These are phyloP conservation scores for Filosporella fistucella DNA, from an alignment of 495 filamentous ascomycete genomes.

Conservation along the genomic window DNA sequence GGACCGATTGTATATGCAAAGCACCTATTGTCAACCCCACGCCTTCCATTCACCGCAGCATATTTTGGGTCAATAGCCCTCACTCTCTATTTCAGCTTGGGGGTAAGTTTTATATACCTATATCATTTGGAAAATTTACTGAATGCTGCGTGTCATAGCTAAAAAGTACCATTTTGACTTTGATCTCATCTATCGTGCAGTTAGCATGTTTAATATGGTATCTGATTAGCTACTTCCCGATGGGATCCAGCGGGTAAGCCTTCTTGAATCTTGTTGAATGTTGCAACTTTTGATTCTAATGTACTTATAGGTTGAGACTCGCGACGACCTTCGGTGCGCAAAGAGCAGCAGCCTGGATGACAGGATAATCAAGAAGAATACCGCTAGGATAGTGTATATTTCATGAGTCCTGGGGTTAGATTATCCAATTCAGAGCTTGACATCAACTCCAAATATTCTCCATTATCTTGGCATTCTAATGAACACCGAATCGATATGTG, in stretches of 20 bases:
- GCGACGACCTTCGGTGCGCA: constrained; percentile 81
- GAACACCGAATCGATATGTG: too few species aligned
- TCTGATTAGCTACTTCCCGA: constrained; percentile 95
- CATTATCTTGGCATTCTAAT: too few species aligned
- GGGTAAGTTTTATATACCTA: constrained; percentile 55
- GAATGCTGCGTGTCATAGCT: constrained; percentile 46
- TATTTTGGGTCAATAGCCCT: constrained; percentile 94
- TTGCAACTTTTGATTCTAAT: too few species aligned
- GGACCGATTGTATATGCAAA: constrained; percentile 76
- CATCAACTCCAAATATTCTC: too few species aligned
- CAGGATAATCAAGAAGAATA: constrained; percentile 42
- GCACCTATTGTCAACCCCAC: constrained; percentile 79
- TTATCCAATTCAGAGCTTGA: too few species aligned
- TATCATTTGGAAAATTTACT: neutral
- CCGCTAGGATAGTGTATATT: too few species aligned
- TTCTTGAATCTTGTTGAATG: too few species aligned
- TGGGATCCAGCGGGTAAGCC: too few species aligned
- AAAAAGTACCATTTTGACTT: constrained; percentile 72
- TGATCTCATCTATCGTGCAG: constrained; percentile 79
- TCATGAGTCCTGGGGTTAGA: too few species aligned
- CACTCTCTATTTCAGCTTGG: constrained; percentile 87
- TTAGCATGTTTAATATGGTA: constrained; percentile 86
- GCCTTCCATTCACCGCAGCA: constrained; percentile 90
- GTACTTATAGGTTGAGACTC: constrained; percentile 61
- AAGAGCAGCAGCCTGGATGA: constrained; percentile 86